These are phyloP conservation scores for Globisporangium polare DNA, from an alignment of 352 stramenopile genomes.

Conservation along the genomic window DNA sequence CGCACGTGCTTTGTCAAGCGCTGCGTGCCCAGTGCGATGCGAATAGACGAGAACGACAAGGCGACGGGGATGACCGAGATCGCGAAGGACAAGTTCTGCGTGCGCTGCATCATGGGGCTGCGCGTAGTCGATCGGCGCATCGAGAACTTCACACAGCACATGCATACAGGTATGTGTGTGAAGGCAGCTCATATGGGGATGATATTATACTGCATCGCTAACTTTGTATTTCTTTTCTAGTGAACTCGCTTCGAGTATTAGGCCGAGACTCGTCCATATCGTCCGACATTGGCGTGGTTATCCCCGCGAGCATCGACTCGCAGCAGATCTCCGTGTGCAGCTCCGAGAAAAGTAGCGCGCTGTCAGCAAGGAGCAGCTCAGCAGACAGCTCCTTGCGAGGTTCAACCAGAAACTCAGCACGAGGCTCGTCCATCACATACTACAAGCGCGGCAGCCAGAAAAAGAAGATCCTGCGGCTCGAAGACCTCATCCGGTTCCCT, in stretches of 20 bases:
- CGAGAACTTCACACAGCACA: conserved; percentile 26
- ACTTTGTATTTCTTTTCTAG: conserved; percentile 2
- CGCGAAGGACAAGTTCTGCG: conserved; percentile 50
- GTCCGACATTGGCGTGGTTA: conserved; percentile 8
- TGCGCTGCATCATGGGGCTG: conserved; percentile 46
- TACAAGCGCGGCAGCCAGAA: conserved; percentile 18
- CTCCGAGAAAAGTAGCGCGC: conserved; percentile 7
- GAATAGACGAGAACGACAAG: neutral
- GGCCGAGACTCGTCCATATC: conserved; percentile 22
- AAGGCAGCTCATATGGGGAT: neutral
- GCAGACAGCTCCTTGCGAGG: neutral
- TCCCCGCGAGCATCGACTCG: conserved; percentile 2
- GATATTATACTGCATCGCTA: neutral
- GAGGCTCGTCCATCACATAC: conserved; percentile 17
- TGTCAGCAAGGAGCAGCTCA: conserved; percentile 6
- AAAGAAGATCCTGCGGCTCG: conserved; percentile 18
- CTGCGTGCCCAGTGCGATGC: conserved; percentile 17
- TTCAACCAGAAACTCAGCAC: neutral
- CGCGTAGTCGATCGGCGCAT: conserved; percentile 33
- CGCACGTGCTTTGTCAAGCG: conserved; percentile 46
- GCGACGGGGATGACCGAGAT: conserved; percentile 8
- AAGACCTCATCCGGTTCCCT: conserved; percentile 18
- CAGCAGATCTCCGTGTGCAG: conserved; percentile 7
- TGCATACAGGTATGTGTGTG: conserved; percentile 22
- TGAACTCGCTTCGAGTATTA: conserved; percentile 14